These are phyloP conservation scores for Heliamphora exappendiculata DNA, from an alignment of 148 eudicot species.

Conservation along the genomic window DNA sequence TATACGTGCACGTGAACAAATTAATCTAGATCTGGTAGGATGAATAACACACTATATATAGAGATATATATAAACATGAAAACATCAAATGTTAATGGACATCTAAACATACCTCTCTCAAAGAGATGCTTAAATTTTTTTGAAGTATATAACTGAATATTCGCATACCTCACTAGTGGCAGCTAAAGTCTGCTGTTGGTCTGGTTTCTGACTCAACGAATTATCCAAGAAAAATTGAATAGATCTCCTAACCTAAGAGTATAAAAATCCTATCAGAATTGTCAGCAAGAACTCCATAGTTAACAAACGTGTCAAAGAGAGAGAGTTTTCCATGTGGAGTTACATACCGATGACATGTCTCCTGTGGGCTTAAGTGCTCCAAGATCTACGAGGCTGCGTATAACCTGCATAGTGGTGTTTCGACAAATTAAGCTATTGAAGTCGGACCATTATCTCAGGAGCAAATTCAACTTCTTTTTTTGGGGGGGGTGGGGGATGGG, in stretches of 20 bases:
- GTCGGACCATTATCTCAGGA: constrained; percentile 3
- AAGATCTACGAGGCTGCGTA: constrained; percentile 76
- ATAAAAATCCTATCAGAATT: constrained; percentile 9
- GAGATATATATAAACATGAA: no score
- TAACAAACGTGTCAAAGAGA: background rate
- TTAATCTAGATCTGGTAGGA: no score
- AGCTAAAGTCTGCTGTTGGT: constrained; percentile 85
- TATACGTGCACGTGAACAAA: no score
- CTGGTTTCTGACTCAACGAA: constrained; percentile 73
- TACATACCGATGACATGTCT: constrained; percentile 80
- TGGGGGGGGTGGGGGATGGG: no score
- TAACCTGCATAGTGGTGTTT: constrained; percentile 50
- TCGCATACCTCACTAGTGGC: constrained; percentile 87
- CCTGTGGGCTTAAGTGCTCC: constrained; percentile 98
- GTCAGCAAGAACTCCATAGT: background rate
- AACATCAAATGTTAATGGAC: constrained; percentile 1
- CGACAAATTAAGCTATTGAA: background rate
- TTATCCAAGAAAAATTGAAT: constrained; percentile 89
- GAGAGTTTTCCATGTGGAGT: background rate
- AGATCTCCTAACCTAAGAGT: constrained; percentile 76
- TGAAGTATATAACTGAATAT: background rate
- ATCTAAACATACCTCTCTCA: background rate
- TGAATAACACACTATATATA: no score
- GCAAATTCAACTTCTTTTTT: background rate
- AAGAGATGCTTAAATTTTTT: background rate